A percentile compares a stretch with the other conserved stretches of the same genome.
These are phyloP conservation scores for Pestalotiopsis sp. DNA, from an alignment of 2,329 filamentous ascomycete genomes.

Conservation along the genomic window DNA sequence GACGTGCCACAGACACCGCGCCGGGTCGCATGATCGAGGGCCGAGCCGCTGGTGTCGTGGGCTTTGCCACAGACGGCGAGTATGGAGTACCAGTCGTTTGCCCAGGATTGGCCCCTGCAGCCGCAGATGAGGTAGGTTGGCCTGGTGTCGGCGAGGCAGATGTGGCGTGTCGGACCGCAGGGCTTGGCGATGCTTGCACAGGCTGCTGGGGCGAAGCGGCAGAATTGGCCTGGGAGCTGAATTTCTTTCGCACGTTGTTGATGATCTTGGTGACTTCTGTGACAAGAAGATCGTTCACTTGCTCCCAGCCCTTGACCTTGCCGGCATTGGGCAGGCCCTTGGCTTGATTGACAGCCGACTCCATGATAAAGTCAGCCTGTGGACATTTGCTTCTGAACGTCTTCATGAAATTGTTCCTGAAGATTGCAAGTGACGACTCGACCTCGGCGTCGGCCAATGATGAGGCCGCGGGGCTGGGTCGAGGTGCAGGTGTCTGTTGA, in stretches of 20 bases:
- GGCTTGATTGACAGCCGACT: slow-evolving; percentile 35
- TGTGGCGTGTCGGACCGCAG: slow-evolving; percentile 20
- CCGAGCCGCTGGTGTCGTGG: slow-evolving; percentile 15
- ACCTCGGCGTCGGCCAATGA: slow-evolving; percentile 30
- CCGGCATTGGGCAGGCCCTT: slow-evolving; percentile 30
- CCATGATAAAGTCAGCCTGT: slow-evolving; percentile 33
- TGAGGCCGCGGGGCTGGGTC: slow-evolving; percentile 25
- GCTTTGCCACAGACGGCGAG: slow-evolving; percentile 6
- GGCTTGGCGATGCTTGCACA: slow-evolving; percentile 12
- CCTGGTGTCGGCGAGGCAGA: slow-evolving; percentile 26
- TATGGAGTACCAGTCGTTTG: slow-evolving; percentile 1
- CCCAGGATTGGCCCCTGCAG: slow-evolving; percentile 1
- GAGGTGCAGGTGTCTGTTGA: slow-evolving; percentile 26
- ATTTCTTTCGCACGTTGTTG: slow-evolving; percentile 28
- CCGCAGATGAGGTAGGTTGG: slow-evolving; percentile 19
- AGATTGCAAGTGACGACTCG: slow-evolving; percentile 30
- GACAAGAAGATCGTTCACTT: slow-evolving; percentile 32
- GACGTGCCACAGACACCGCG: slow-evolving; percentile 16
- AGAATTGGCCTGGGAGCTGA: slow-evolving; percentile 22
- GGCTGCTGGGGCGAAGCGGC: slow-evolving; percentile 18
- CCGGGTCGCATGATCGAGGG: slow-evolving; percentile 17
- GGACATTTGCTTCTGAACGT: slow-evolving; percentile 32
- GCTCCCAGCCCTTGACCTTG: slow-evolving; percentile 31
- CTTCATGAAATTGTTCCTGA: slow-evolving; percentile 33
- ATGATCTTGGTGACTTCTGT: slow-evolving; percentile 34